A percentile compares a stretch with the other conserved stretches of the same genome.
These are phyloP conservation scores for Tolypocladium ovalisporum DNA, from an alignment of 2,329 filamentous ascomycete species.

Conservation along the genomic window DNA sequence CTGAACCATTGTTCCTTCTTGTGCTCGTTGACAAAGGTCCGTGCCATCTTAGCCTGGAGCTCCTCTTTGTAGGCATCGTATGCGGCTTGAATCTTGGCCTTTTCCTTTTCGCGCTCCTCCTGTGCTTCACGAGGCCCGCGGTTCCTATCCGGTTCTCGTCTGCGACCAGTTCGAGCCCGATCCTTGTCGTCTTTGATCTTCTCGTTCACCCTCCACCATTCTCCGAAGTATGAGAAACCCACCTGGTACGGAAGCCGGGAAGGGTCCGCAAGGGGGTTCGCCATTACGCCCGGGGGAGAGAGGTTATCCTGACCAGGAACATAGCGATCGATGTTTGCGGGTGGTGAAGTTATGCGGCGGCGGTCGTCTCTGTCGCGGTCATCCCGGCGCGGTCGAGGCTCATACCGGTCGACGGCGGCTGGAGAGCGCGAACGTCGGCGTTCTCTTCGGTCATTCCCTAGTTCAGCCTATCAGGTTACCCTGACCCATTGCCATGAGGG, in stretches of 20 bases:
- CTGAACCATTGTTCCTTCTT: constrained; percentile 97
- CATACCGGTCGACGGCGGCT: constrained; percentile 61
- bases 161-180: constrained; percentile 55
- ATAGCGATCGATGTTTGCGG: constrained; percentile 73
- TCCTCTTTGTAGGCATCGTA: constrained; percentile 60
- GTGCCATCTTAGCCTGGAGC: constrained; percentile 68
- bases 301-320: constrained; percentile 59
- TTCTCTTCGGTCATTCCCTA: constrained; percentile 50
- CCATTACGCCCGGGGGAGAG: constrained; percentile 31
- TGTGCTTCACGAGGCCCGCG: constrained; percentile 54
- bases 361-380: constrained; percentile 53
- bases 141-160: constrained; percentile 51
- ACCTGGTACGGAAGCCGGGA: constrained; percentile 67
- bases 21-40: constrained; percentile 81
- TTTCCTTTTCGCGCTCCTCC: constrained; percentile 70
- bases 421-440: constrained; percentile 61
- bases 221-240: constrained; percentile 75
- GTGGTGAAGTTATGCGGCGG: constrained; percentile 49
- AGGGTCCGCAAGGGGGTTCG: constrained; percentile 63
- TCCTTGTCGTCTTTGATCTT: constrained; percentile 76
- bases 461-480: background rate
- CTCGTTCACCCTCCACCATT: constrained; percentile 79
- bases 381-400: constrained; percentile 59
- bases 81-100: constrained; percentile 62
- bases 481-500: background rate